Conservation (phyloP, 139 green algal genomes). For the Astrephomene gubernaculifera region DNA sequence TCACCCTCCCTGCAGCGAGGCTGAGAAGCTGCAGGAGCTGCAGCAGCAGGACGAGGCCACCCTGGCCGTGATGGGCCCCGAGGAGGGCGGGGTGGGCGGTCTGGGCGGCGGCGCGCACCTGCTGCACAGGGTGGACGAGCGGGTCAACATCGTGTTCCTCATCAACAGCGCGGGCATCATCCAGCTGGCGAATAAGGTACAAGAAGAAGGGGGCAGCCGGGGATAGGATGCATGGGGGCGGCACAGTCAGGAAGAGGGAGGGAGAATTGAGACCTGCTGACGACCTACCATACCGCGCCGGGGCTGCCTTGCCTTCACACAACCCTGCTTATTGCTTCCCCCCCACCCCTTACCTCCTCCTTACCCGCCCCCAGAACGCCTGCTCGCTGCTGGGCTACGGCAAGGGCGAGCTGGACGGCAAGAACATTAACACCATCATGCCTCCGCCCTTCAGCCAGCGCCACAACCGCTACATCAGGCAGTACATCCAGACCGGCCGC, state of each 20-base stretch:
- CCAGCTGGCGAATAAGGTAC: slow-evolving; percentile 47
- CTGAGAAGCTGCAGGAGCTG: slow-evolving; percentile 41
- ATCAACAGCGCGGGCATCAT: slow-evolving; percentile 59
- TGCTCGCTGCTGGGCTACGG: slow-evolving; percentile 45
- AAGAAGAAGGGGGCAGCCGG: too few relatives aligned
- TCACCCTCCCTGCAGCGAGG: background rate
- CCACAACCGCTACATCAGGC: slow-evolving; percentile 52
- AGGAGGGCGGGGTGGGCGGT: slow-evolving; percentile 13
- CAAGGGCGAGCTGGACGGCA: slow-evolving; percentile 49
- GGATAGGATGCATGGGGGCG: too few relatives aligned
- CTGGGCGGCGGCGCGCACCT: background rate
- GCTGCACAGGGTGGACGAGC: slow-evolving; percentile 49
- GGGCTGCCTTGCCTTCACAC: too few relatives aligned
- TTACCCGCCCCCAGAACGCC: slow-evolving; percentile 33
- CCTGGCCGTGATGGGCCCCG: slow-evolving; percentile 21
- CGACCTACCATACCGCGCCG: too few relatives aligned
- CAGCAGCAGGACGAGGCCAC: slow-evolving; percentile 46
- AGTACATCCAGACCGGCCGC: slow-evolving; percentile 49
- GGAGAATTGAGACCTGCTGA: too few relatives aligned
- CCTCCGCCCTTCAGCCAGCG: slow-evolving; percentile 47
- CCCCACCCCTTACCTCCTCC: background rate
- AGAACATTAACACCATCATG: slow-evolving; percentile 54
- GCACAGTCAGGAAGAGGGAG: too few relatives aligned
- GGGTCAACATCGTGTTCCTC: slow-evolving; percentile 51
- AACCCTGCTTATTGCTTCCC: too few relatives aligned